Base-by-base conservation (phyloP, 129 eudicot genomes). In the Chrysanthemum lavandulifolium region DNA sequence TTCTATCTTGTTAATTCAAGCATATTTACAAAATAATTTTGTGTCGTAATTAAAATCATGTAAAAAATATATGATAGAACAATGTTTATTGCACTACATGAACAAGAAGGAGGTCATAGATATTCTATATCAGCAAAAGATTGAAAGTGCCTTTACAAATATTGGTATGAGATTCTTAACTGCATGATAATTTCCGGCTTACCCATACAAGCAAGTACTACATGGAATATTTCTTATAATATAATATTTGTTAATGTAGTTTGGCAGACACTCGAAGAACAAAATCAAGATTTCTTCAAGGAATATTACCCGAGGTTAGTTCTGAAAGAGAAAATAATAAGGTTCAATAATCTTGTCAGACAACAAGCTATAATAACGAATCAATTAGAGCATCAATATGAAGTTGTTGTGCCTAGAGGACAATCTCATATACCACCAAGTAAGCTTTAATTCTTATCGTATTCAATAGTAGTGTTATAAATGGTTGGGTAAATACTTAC, bases 241-340 rank as follows among this genome's bases (percentile, higher is more conserved):
- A 54, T 19, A 25, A 36, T 52, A 50, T 29, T 65, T 53, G 21
- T 63, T 51, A 63, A 13, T 72, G 52, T 31, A 90, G 96, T 90
- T 53, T 90, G 93, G 96, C 73, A 83, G 64, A 76, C 49, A 61
- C 96, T 90, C 45, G 96, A 90, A 79, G 77, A 87, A 77, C 73
- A 87, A 77, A 87, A 90, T 87, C 84, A 13, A 72, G 93, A 90
- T 29, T 90, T 87, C 68, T 87, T 90, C 81, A 67, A 72, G 80
- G 84, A 81, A 31, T 90, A 90, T 63, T 65, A 87, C 77, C 76
- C 85, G 58, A 73, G 83, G 83, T 51, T 87, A 78, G 58, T 50
- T 79, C 64, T 90, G 71, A 87, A 83, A 74, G 82, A 82, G 15
- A 94, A 87, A 74, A 87, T 90, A 73, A 36, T 15, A 52, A 77